phyloP scores from a whole-genome alignment of 331 rosid species.

The Malus hybrid region DNA sequence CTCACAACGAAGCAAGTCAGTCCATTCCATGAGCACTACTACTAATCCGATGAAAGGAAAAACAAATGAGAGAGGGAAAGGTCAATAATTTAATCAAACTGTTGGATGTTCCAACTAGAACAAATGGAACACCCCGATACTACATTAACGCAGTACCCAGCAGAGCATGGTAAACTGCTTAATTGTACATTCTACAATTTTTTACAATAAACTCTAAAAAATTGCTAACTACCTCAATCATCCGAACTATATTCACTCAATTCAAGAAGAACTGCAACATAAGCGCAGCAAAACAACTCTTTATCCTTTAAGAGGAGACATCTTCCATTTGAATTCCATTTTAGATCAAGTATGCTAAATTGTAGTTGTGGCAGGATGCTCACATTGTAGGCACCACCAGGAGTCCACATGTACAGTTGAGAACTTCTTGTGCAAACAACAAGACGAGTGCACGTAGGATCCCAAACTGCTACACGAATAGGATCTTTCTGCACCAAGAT shows the following conservation, averaged over 20 bases:
- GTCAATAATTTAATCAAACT: neutral
- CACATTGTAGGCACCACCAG: slow-evolving; percentile 73
- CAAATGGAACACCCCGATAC: neutral
- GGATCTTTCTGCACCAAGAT: slow-evolving; percentile 84
- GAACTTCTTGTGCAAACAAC: slow-evolving; percentile 76
- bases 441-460: slow-evolving; percentile 72
- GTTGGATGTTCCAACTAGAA: neutral
- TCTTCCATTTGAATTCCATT: slow-evolving; percentile 92
- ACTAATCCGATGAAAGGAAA: neutral
- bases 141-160: neutral
- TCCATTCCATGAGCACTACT: neutral
- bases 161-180: neutral
- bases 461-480: slow-evolving; percentile 80
- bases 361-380: slow-evolving; percentile 52
- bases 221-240: slow-evolving; percentile 35
- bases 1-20: neutral
- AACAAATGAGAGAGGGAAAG: neutral
- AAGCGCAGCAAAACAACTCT: slow-evolving; percentile 81
- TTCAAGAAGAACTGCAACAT: slow-evolving; percentile 52
- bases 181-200: neutral
- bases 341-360: slow-evolving; percentile 55
- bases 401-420: slow-evolving; percentile 93
- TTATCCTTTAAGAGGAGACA: slow-evolving; percentile 85
- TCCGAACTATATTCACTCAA: slow-evolving; percentile 83
- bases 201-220: neutral